Evolutionary conservation across 306 rosid genomes (phyloP), one percentile per base, ranked within the genome.

Genomic region (Gastrolobium villosum): DNA sequence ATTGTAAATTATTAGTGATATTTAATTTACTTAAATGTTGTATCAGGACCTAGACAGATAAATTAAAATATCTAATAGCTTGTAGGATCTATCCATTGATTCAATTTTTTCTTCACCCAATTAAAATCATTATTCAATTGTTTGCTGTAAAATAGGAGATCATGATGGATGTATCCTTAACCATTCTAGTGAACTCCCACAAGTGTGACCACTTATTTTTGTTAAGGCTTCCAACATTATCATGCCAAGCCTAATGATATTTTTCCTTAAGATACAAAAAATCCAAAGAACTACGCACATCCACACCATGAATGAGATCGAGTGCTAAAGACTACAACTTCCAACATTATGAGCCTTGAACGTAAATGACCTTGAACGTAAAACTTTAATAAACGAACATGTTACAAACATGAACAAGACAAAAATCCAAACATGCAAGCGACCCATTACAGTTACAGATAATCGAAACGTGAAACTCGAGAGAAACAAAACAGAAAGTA

Each of bases 371-470:
- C n/a, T n/a, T n/a, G n/a, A n/a, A n/a, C n/a, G n/a, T n/a, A n/a
- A n/a, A n/a, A n/a, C n/a, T n/a, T n/a, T 2, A 61, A 20, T 39
- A 28, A 74, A 64, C 35, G 36, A 56, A 49, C 34, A 3, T 14
- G 26, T 7, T 32, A 11, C 20, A 75, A 35, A 31, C 81, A 59
- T 5, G 65, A 79, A 57, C 32, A 59, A 79, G 78, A 61, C 55
- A 30, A 72, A 70, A 83, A 75, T 75, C 84, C 50, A 65, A 72
- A 70, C 92, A 86, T 84, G 85, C 86, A 86, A 48, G 44, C 70
- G 76, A 77, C 71, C 60, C 67, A 39, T 20, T 20, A 20, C 26
- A 20, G 26, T 0, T 20, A 20, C 26, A 20, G 26, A 20, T 20
- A 20, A 20, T 75, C 67, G 48, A 40, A 76, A 79, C 40, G 70